These are phyloP conservation scores for Manihot esculenta DNA, from an alignment of 441 rosid species.

Conservation along the genomic window DNA sequence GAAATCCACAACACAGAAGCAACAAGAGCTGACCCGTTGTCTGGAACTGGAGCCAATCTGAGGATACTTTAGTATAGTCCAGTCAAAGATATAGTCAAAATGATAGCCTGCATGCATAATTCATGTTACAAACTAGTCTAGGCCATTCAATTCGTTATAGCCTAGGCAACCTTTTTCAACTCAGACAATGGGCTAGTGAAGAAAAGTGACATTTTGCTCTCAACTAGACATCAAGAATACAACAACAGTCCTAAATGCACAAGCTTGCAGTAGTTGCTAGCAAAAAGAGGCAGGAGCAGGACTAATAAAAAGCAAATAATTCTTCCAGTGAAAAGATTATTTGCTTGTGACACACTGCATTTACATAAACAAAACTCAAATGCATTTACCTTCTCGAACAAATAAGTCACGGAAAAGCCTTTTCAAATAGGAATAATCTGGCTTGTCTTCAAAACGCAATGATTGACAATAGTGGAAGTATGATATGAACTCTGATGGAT, in stretches of 20 bases:
- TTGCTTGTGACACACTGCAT: not conserved
- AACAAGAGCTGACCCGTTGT: constrained; percentile 50
- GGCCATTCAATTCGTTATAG: constrained; percentile 1
- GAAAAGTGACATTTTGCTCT: not conserved
- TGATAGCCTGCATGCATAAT: constrained; percentile 67
- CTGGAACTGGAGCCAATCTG: constrained; percentile 71
- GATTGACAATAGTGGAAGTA: constrained; percentile 89
- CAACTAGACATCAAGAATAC: not conserved
- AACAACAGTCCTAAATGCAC: not conserved
- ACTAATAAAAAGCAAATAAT: not conserved
- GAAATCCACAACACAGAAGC: constrained; percentile 8
- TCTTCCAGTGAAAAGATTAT: not conserved
- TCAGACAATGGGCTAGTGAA: not conserved
- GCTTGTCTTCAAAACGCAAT: constrained; percentile 87
- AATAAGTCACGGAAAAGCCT: constrained; percentile 90
- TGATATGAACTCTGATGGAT: constrained; percentile 82
- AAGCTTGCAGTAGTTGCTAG: not conserved
- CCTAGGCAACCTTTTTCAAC: not conserved
- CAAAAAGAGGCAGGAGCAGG: not conserved
- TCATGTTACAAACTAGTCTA: not conserved
- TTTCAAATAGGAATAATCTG: constrained; percentile 88
- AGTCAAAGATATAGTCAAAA: constrained; percentile 87
- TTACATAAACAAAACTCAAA: not conserved
- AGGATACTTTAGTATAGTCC: constrained; percentile 87
- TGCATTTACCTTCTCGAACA: constrained; percentile 69